Evolutionary conservation across 768 basidiomycete species (phyloP), one percentile per base, ranked within the genome.

Genomic region (Strobilomyces confusus): DNA sequence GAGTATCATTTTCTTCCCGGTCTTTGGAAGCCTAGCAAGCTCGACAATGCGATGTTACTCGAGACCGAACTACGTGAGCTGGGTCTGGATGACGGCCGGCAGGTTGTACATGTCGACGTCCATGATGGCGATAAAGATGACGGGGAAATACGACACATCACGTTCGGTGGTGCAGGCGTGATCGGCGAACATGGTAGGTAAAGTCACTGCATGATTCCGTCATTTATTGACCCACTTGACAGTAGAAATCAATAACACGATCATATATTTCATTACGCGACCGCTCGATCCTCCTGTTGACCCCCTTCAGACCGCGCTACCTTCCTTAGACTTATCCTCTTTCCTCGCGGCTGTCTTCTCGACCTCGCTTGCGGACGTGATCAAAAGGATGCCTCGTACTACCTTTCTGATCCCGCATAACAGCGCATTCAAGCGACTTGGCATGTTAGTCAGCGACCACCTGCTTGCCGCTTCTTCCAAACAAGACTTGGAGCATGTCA

Each of bases 1-100:
- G 77, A 84, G 61, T 98, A 98, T 65, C 97, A 99, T 70, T 93
- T 99, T 68, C 73, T 98, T 41, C 89, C 92, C 1, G 92, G 92
- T 9, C 80, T 78, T 53, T 87, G 89, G 81, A 75, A 77, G 0
- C 79, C 81, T 4, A 76, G 80, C 49, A 87, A 92, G 57, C 75
- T 98, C 32, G 73, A 76, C 36, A 76, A 91, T 58, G 85, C 84
- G 5, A 80, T 85, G 76, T 72, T 98, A 15, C 69, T 98, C 37
- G 83, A 89, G 61, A 97, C 92, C 0, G 86, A 84, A 49, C 73
- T 97, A 25, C 74, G 76, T 51, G 90, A 92, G 59, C 72, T 72
- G 19, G 92, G 92, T 23, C 69, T 94, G 41, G 80, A 75, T 58
- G 80, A 82, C 4, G 80, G 78, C n/a, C 75, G 74, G 51, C 91